A percentile compares a stretch with the other conserved stretches of the same genome.
Conservation (phyloP, 2,329 filamentous ascomycete species). For the Ophiostoma novo-ulmi region DNA sequence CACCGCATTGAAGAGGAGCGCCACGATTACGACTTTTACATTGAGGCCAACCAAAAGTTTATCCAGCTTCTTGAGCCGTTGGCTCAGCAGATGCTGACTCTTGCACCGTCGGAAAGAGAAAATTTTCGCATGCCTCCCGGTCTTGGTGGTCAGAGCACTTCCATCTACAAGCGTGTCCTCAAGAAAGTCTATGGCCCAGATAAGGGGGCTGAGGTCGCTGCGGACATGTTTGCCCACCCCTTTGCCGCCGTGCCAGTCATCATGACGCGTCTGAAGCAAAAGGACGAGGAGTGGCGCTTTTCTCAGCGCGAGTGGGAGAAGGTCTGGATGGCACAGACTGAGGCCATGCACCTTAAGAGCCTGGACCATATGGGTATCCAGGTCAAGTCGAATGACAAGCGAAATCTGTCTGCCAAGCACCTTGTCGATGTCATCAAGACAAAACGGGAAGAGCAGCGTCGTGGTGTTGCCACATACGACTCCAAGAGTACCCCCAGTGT, state of each 20-base stretch:
- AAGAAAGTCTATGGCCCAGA: constrained; percentile 95
- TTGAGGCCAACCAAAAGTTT: constrained; percentile 89
- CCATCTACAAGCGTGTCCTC: constrained; percentile 93
- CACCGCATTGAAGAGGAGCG: constrained; percentile 97
- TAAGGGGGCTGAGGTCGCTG: constrained; percentile 76
- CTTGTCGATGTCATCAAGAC: constrained; percentile 87
- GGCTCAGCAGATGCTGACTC: constrained; percentile 79
- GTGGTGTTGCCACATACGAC: constrained; percentile 52
- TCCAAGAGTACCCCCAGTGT: constrained; percentile 46
- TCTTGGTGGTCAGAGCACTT: constrained; percentile 87
- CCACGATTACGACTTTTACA: constrained; percentile 98
- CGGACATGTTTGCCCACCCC: constrained; percentile 77
- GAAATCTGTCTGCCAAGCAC: constrained; percentile 82
- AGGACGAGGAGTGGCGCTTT: constrained; percentile 96
- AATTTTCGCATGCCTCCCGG: constrained; percentile 75
- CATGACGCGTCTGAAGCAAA: constrained; percentile 84
- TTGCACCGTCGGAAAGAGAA: constrained; percentile 66
- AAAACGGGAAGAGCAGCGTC: constrained; percentile 85
- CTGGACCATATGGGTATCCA: constrained; percentile 94
- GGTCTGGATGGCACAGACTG: constrained; percentile 94
- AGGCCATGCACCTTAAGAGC: constrained; percentile 91
- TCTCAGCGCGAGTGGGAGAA: constrained; percentile 96
- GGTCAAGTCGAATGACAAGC: constrained; percentile 84
- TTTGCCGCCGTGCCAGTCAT: constrained; percentile 85
- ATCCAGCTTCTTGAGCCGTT: constrained; percentile 95